Conservation (phyloP, 2,329 filamentous ascomycete species). For the Monosporascus sp. region DNA sequence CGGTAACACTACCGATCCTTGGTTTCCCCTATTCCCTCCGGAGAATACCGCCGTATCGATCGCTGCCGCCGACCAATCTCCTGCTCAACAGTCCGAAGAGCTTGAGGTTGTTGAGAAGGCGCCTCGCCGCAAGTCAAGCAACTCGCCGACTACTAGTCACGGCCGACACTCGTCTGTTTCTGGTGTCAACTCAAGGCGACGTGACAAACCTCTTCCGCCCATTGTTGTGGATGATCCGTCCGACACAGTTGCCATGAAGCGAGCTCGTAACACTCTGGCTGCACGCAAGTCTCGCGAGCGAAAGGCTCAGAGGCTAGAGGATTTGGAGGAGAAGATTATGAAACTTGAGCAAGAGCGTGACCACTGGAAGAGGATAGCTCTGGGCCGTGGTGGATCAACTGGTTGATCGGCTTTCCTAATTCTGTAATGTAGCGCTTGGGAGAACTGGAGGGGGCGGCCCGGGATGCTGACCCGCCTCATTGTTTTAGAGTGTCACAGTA, state of each 20-base stretch:
- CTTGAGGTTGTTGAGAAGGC: conserved; percentile 38
- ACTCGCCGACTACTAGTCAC: conserved; percentile 35
- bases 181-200: conserved; percentile 68
- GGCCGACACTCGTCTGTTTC: conserved; percentile 62
- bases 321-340: conserved; percentile 67
- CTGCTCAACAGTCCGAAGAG: conserved; percentile 41
- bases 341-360: conserved; percentile 62
- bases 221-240: conserved; percentile 69
- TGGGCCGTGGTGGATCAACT: conserved; percentile 33
- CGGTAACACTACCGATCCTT: conserved; percentile 48
- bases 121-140: conserved; percentile 42
- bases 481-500: conserved; percentile 17
- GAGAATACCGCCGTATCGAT: conserved; percentile 24
- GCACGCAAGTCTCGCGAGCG: conserved; percentile 88
- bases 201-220: conserved; percentile 73
- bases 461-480: conserved; percentile 15
- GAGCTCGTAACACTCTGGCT: conserved; percentile 87
- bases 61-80: conserved; percentile 33
- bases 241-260: conserved; percentile 81
- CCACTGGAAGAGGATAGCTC: conserved; percentile 57
- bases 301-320: conserved; percentile 71
- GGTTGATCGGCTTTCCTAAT: conserved; percentile 19
- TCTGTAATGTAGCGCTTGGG: conserved; percentile 13
- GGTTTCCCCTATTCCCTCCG: conserved; percentile 70
- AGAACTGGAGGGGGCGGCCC: conserved; percentile 29